phyloP scores from a whole-genome alignment of 1,284 basidiomycete species.

The Boletellus dicymbophilus region DNA sequence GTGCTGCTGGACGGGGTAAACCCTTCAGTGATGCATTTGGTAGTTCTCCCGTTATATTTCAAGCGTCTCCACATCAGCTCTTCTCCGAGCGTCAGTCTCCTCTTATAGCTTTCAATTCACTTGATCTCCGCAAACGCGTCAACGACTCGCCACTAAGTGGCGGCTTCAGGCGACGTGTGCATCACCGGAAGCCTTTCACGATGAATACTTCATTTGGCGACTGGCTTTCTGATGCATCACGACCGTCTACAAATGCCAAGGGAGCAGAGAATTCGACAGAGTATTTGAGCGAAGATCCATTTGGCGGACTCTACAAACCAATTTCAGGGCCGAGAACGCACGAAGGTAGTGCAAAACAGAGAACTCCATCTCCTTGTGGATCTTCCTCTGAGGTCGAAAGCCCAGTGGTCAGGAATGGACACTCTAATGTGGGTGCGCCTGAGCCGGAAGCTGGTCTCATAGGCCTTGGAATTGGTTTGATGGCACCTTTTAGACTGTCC shows the following conservation, averaged over 20 bases:
- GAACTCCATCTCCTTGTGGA: constrained; percentile 31
- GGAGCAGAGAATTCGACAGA: constrained; percentile 21
- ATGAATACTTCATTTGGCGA: constrained; percentile 43
- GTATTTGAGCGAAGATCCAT: constrained; percentile 36
- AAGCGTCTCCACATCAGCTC: constrained; percentile 40
- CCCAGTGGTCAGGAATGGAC: constrained; percentile 55
- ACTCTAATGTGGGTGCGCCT: constrained; percentile 25
- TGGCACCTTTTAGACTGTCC: constrained; percentile 51
- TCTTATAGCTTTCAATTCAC: constrained; percentile 26
- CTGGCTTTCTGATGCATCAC: constrained; percentile 46
- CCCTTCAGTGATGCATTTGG: constrained; percentile 32
- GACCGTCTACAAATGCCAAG: constrained; percentile 29
- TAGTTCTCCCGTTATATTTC: constrained; percentile 36
- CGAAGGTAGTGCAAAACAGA: constrained; percentile 12
- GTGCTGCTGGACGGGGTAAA: constrained; percentile 26
- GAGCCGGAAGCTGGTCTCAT: constrained; percentile 34
- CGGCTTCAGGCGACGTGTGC: constrained; percentile 29
- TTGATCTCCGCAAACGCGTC: constrained; percentile 34
- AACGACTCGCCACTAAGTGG: constrained; percentile 35
- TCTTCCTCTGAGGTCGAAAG: constrained; percentile 52
- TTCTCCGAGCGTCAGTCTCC: constrained; percentile 37
- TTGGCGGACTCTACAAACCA: constrained; percentile 33
- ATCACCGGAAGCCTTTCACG: constrained; percentile 35
- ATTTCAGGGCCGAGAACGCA: constrained; percentile 17
- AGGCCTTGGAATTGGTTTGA: constrained; percentile 52